These are phyloP conservation scores for Trichosporon sp. DNA, from an alignment of 1,284 basidiomycete genomes.

Conservation along the genomic window DNA sequence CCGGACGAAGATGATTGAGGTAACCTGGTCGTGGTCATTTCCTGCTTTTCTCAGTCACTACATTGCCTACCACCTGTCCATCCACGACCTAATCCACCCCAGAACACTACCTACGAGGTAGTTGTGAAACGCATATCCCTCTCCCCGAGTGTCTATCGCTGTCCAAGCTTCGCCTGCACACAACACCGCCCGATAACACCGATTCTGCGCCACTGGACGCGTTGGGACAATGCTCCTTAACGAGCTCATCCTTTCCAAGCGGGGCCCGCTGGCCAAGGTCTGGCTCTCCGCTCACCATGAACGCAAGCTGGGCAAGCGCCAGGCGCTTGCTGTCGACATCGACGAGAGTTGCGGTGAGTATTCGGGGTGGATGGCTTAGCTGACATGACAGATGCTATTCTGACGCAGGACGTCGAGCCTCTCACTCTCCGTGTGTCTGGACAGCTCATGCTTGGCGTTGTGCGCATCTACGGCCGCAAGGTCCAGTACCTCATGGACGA, in stretches of 20 bases:
- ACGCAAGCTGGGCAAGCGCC: conserved; percentile 91
- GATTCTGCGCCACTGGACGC: background rate
- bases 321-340: conserved; percentile 89
- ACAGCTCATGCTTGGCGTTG: conserved; percentile 90
- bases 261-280: conserved; percentile 90
- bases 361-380: background rate
- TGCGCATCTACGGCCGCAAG: conserved; percentile 94
- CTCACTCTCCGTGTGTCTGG: conserved; percentile 94
- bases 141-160: background rate
- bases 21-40: background rate
- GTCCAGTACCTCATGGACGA: conserved; percentile 96
- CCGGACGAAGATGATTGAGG: background rate
- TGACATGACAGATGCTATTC: conserved; percentile 64
- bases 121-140: background rate
- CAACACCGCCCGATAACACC: background rate
- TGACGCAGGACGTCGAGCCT: conserved; percentile 68
- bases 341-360: conserved; percentile 81
- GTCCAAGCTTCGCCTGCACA: background rate
- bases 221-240: conserved; percentile 67
- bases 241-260: conserved; percentile 84
- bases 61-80: background rate
- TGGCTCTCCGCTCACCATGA: conserved; percentile 99
- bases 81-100: conserved; percentile 1
- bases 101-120: background rate
- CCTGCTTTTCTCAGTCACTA: background rate